A percentile compares a stretch with the other conserved stretches of the same genome.
Conservation (phyloP, 2,329 filamentous ascomycete genomes). For the Neopestalotiopsis rosae region DNA sequence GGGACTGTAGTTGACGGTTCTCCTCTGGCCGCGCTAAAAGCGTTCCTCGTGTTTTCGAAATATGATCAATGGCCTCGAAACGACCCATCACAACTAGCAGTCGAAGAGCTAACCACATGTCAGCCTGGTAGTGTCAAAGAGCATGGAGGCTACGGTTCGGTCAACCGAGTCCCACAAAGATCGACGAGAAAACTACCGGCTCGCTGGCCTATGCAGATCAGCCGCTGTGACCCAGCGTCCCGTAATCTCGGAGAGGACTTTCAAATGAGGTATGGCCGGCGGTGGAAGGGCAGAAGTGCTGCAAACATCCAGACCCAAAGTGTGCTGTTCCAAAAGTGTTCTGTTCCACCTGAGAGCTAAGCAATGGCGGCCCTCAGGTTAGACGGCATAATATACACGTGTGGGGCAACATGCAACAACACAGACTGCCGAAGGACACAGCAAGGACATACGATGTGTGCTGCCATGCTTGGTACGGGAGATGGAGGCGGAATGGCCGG, state of each 20-base stretch:
- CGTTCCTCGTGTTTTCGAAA: constrained; percentile 2
- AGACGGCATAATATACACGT: not conserved
- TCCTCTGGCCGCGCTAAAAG: not conserved
- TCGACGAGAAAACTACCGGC: constrained; percentile 10
- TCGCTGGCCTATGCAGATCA: constrained; percentile 7
- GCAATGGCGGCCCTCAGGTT: constrained; percentile 8
- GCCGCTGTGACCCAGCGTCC: constrained; percentile 9
- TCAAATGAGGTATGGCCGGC: constrained; percentile 4
- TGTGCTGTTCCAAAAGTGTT: not conserved
- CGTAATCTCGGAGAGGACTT: constrained; percentile 9
- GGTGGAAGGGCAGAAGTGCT: not conserved
- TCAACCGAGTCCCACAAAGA: constrained; percentile 4
- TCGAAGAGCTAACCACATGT: not conserved
- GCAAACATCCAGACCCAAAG: not conserved
- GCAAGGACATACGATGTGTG: not conserved
- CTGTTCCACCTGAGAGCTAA: constrained; percentile 11
- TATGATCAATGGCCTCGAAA: constrained; percentile 1
- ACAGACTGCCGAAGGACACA: constrained; percentile 8
- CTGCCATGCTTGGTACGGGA: not conserved
- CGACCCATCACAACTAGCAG: not conserved
- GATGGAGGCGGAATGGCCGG: not conserved
- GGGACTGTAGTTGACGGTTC: not conserved
- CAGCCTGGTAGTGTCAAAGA: not conserved
- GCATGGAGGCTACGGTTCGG: constrained; percentile 3
- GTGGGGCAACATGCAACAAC: constrained; percentile 1